Percentiles rank a stretch among this genome's conserved stretches.
Evolutionary conservation across 345 rosid genomes (phyloP).

Genomic region (Brassica napus): Da-Ae NC_063441.1:18738001-18738500

Average conservation of each 20-base stretch:
- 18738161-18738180: background rate
- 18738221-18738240: background rate
- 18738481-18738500: slow-evolving; percentile 5
- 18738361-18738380: background rate
- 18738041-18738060: background rate
- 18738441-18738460: background rate
- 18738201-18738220: background rate
- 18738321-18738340: background rate
- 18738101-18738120: background rate
- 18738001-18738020: background rate
- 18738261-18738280: background rate
- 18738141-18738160: background rate
- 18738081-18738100: background rate
- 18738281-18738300: background rate
- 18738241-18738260: background rate
- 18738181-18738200: background rate
- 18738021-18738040: background rate
- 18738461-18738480: background rate
- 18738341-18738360: background rate
- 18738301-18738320: background rate
- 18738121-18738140: background rate
- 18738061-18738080: background rate
- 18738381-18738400: background rate
- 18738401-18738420: background rate
- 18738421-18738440: background rate